A percentile compares a stretch with the other conserved stretches of the same genome.
Evolutionary conservation across 257 asterid genomes (phyloP).

Genomic region (Thymus mandschuricus): DNA sequence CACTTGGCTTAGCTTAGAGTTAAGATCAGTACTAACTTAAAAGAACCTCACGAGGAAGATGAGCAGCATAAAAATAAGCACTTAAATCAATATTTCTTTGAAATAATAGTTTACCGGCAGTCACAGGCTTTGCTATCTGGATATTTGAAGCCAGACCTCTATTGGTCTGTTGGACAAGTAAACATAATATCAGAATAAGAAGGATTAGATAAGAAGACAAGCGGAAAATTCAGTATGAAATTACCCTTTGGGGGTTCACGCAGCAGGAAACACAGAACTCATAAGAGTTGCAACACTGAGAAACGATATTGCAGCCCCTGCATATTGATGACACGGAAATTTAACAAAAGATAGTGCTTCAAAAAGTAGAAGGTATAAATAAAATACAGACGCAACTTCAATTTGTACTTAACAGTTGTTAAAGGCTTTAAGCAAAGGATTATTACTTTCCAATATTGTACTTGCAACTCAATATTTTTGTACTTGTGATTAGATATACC

Average conservation of each 20-base stretch:
- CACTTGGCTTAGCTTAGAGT: background rate
- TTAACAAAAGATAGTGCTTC: conserved; percentile 16
- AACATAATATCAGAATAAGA: conserved; percentile 19
- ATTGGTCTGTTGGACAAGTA: conserved; percentile 55
- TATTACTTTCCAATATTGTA: background rate
- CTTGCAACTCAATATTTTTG: conserved; percentile 4
- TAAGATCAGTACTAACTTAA: conserved; percentile 1
- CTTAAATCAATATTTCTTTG: conserved; percentile 6
- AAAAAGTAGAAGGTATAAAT: conserved; percentile 8
- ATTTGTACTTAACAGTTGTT: background rate
- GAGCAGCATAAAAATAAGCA: conserved; percentile 16
- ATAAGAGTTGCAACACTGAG: conserved; percentile 85
- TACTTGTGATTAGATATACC: background rate
- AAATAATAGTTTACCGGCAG: conserved; percentile 61
- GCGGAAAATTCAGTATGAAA: conserved; percentile 3
- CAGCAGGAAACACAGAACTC: conserved; percentile 98
- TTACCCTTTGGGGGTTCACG: conserved; percentile 78
- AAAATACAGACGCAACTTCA: conserved; percentile 14
- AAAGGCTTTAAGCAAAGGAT: conserved; percentile 2
- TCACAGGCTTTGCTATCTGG: conserved; percentile 75
- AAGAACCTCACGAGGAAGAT: background rate
- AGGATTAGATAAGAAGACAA: conserved; percentile 20
- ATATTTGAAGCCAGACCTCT: conserved; percentile 51
- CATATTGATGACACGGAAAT: conserved; percentile 29
- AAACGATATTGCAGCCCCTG: conserved; percentile 85